These are phyloP conservation scores for Xylariaceae sp. DNA, from an alignment of 2,329 filamentous ascomycete species.

Conservation along the genomic window DNA sequence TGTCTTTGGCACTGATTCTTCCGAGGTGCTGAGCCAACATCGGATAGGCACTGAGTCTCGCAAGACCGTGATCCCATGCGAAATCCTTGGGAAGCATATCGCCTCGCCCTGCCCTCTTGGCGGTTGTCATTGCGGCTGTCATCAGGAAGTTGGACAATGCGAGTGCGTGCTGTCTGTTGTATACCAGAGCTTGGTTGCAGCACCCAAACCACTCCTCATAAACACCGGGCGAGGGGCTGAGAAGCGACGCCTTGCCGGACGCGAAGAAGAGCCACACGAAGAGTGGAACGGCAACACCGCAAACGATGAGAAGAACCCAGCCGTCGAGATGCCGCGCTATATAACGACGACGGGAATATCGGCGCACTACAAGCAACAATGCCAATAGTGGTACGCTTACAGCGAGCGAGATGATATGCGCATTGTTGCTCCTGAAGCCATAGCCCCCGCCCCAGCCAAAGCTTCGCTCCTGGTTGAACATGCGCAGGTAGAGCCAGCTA, in stretches of 20 bases:
- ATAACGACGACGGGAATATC: constrained; percentile 21
- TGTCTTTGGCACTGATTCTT: constrained; percentile 29
- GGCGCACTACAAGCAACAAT: constrained; percentile 22
- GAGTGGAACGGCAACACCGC: constrained; percentile 28
- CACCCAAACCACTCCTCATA: constrained; percentile 32
- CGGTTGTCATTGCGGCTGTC: constrained; percentile 15
- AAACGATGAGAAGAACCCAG: constrained; percentile 28
- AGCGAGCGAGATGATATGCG: constrained; percentile 27
- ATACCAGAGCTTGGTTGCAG: constrained; percentile 32
- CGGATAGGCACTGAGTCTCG: constrained; percentile 31
- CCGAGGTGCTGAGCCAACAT: constrained; percentile 33
- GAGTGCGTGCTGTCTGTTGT: constrained; percentile 27
- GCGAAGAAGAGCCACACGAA: constrained; percentile 32
- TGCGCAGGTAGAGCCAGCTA: constrained; percentile 30
- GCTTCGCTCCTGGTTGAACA: constrained; percentile 32
- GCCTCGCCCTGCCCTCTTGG: constrained; percentile 22
- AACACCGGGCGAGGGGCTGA: constrained; percentile 26
- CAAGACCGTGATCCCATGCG: constrained; percentile 29
- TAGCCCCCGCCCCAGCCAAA: constrained; percentile 30
- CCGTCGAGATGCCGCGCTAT: constrained; percentile 26
- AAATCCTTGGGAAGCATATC: constrained; percentile 32
- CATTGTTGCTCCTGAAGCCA: constrained; percentile 30
- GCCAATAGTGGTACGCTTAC: constrained; percentile 25
- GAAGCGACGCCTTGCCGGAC: constrained; percentile 30
- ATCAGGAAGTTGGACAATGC: constrained; percentile 25